Evolutionary conservation across 2,329 filamentous ascomycete genomes (phyloP).

Genomic region (Ophiocordyceps camponoti-rufipedis): DNA sequence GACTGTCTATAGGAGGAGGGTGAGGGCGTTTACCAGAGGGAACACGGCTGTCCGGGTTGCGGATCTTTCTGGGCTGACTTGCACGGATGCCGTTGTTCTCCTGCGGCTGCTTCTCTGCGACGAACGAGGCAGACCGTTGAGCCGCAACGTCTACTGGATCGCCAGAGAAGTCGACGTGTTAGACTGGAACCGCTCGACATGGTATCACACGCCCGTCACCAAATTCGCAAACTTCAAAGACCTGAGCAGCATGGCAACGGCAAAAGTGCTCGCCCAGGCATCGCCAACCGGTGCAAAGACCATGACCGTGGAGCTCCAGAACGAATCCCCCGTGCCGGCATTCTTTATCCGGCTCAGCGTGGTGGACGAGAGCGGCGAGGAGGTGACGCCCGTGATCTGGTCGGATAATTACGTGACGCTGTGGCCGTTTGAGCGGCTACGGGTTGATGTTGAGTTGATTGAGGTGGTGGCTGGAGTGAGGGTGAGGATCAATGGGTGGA

Average conservation of each 20-base stretch:
- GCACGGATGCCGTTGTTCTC: conserved; percentile 25
- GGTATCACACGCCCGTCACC: conserved; percentile 39
- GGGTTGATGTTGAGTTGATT: conserved; percentile 3
- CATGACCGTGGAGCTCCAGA: conserved; percentile 25
- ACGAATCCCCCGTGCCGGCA: conserved; percentile 31
- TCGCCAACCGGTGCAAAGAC: background rate
- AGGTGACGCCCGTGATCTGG: conserved; percentile 35
- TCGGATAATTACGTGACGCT: conserved; percentile 46
- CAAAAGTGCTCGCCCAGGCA: conserved; percentile 8
- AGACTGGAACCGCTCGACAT: conserved; percentile 36
- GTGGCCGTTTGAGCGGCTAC: conserved; percentile 33
- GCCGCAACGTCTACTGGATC: conserved; percentile 44
- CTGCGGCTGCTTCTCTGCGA: conserved; percentile 28
- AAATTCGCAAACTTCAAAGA: conserved; percentile 28
- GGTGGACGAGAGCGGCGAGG: conserved; percentile 21
- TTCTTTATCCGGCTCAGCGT: conserved; percentile 37
- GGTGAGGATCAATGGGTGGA: conserved; percentile 4
- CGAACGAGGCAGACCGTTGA: conserved; percentile 16
- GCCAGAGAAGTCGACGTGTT: conserved; percentile 25
- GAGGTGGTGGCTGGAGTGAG: background rate
- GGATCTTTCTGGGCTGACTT: conserved; percentile 7
- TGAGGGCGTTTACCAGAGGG: conserved; percentile 18
- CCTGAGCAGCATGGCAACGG: conserved; percentile 19
- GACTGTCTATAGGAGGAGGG: conserved; percentile 14
- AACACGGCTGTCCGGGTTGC: conserved; percentile 20